A percentile compares a stretch with the other conserved stretches of the same genome.
Conservation (phyloP, 2,329 filamentous ascomycete genomes). For the Cercospora sojina region DNA sequence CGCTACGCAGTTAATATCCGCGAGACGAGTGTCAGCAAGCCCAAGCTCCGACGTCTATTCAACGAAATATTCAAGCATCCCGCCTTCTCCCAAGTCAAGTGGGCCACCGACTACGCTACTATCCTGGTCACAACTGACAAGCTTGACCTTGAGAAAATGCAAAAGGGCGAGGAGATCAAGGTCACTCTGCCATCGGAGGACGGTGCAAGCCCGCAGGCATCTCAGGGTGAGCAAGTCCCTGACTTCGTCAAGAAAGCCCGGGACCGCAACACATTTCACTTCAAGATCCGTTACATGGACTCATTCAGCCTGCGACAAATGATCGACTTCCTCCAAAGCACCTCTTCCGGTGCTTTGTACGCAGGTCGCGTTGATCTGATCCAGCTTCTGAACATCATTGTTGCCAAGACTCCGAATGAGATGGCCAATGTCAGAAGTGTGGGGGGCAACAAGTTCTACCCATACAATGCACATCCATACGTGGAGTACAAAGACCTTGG, state of each 20-base stretch:
- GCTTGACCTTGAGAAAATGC: conserved; percentile 26
- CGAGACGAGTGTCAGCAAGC: conserved; percentile 38
- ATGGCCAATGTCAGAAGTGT: conserved; percentile 45
- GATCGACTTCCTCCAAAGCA: conserved; percentile 45
- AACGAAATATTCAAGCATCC: conserved; percentile 43
- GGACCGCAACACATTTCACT: conserved; percentile 38
- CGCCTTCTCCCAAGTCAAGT: conserved; percentile 34
- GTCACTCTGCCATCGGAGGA: conserved; percentile 35
- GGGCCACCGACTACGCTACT: conserved; percentile 44
- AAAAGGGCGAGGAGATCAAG: conserved; percentile 24
- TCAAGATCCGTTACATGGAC: conserved; percentile 40
- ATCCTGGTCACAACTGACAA: conserved; percentile 38
- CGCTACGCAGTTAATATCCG: conserved; percentile 44
- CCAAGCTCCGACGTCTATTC: conserved; percentile 51
- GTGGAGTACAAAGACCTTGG: conserved; percentile 46
- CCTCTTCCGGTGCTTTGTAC: conserved; percentile 40
- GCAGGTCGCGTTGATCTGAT: conserved; percentile 52
- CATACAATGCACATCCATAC: conserved; percentile 37
- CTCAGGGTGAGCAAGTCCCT: conserved; percentile 15
- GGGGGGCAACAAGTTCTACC: conserved; percentile 57
- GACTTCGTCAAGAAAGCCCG: conserved; percentile 31
- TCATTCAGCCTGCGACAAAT: conserved; percentile 44
- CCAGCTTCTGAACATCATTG: conserved; percentile 59
- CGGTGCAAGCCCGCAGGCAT: background rate
- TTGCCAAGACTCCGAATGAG: conserved; percentile 51